Conservation (phyloP, 768 basidiomycete genomes). For the Psilocybe tampanensis region DNA sequence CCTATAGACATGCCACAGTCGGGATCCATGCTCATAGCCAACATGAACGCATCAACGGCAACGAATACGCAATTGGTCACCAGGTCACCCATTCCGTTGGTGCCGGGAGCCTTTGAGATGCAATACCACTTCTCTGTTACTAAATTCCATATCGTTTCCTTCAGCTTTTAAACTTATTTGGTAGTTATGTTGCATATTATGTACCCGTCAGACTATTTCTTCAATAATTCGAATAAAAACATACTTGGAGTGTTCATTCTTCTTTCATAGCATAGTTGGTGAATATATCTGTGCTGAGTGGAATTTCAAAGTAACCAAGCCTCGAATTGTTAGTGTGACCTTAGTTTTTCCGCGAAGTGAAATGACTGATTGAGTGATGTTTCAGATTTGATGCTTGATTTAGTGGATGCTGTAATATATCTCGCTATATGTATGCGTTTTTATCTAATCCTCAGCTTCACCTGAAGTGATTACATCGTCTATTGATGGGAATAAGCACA, state of each 20-base stretch:
- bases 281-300: no score
- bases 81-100: neutral
- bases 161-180: no score
- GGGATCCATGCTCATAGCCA: neutral
- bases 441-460: slow-evolving; percentile 43
- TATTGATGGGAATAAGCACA: slow-evolving; percentile 27
- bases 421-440: neutral
- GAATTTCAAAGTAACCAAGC: no score
- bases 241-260: no score
- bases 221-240: no score
- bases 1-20: neutral
- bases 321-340: no score
- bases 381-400: neutral
- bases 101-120: neutral
- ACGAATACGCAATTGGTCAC: neutral
- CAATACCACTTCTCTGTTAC: no score
- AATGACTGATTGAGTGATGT: neutral
- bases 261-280: no score
- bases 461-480: slow-evolving; percentile 82
- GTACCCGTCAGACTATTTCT: no score
- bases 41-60: neutral
- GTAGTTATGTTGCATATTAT: no score
- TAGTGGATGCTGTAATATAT: neutral
- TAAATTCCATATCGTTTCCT: no score
- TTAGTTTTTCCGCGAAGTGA: no score